phyloP scores from a whole-genome alignment of 208 protist species.

The Leptomonas pyrrhocoris region DNA sequence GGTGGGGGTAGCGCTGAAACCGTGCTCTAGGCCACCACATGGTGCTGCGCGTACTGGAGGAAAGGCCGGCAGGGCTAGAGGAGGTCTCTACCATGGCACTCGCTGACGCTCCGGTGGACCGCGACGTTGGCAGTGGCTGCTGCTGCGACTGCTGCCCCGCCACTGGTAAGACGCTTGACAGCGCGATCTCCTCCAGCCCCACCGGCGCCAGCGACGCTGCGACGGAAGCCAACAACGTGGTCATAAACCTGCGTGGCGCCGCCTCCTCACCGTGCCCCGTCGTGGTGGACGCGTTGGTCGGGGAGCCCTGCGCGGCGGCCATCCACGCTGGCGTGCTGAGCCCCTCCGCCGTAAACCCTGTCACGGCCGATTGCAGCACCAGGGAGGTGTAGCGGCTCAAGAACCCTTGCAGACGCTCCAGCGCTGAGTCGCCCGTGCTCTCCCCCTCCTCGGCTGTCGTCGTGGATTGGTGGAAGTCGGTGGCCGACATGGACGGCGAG shows the following conservation, averaged over 20 bases:
- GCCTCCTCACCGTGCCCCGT: conserved; percentile 1
- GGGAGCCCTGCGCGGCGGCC: conserved; percentile 8
- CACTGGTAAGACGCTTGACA: conserved; percentile 2
- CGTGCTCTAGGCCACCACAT: conserved; percentile 61
- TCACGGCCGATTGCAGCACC: conserved; percentile 42
- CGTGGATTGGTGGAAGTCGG: not conserved
- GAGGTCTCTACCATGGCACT: not conserved
- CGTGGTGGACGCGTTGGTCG: conserved; percentile 7
- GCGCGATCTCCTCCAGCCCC: conserved; percentile 7
- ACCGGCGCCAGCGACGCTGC: conserved; percentile 20
- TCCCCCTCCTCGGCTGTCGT: not conserved
- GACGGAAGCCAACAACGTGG: conserved; percentile 10
- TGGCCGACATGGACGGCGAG: conserved; percentile 8
- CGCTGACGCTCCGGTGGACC: not conserved
- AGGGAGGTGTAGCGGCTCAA: conserved; percentile 44
- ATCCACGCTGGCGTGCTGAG: conserved; percentile 10
- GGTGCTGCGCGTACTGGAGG: conserved; percentile 14
- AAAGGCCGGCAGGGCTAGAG: not conserved
- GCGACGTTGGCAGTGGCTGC: not conserved
- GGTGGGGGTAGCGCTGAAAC: conserved; percentile 38
- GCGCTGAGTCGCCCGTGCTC: conserved; percentile 10
- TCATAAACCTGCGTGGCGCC: not conserved
- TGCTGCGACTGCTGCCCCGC: not conserved
- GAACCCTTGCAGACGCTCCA: conserved; percentile 45
- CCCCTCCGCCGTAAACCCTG: conserved; percentile 26